Base-by-base conservation (phyloP, 2,329 filamentous ascomycete species). In the Aspergillus jensenii region DNA sequence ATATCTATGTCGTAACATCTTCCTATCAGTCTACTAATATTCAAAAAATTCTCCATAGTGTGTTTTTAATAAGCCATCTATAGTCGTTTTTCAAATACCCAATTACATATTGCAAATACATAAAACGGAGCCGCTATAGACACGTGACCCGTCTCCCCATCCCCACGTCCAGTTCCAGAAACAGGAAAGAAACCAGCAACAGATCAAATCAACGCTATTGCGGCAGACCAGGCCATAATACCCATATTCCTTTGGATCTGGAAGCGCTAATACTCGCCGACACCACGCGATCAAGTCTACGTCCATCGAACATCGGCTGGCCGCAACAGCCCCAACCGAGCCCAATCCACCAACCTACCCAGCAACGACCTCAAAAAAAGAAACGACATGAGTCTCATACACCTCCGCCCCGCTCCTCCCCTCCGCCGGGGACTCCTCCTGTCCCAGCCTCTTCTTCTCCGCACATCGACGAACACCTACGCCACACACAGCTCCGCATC, bases 401-500 rank as follows among this genome's bases (percentile, higher is more conserved):
- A 68, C 61, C 23, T 54, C 33, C 54, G 50, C 44, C 45, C 56
- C 11, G 46, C 43, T 15, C 58, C 48, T 52, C 66, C 50, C 44
- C 65, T 52, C 58, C 62, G 50, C 60, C 62, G 55, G 55, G 57
- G 60, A 15, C 55, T 63, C 27, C 39, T 59, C 41, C 64, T 64
- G 33, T 59, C 68, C 64, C 73, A 74, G 60, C 71, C 66, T 56
- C 69, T 68, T 58, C 70, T 72, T 71, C 75, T 73, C 74, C 60
- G 65, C 66, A 62, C 61, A 43, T 23, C 40, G n/a, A 40, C 54
- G 56, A 39, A 62, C 62, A 50, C 57, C 68, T 52, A 59, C 57
- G 50, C 81, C 85, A 68, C 71, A 75, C 51, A 89, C 88, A 76
- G 83, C 21, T 65, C 81, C 25, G 84, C 82, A 5, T 56, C 65